These are phyloP conservation scores for Saxispiralis lemnorum DNA, from an alignment of 495 filamentous ascomycete species.

Conservation along the genomic window DNA sequence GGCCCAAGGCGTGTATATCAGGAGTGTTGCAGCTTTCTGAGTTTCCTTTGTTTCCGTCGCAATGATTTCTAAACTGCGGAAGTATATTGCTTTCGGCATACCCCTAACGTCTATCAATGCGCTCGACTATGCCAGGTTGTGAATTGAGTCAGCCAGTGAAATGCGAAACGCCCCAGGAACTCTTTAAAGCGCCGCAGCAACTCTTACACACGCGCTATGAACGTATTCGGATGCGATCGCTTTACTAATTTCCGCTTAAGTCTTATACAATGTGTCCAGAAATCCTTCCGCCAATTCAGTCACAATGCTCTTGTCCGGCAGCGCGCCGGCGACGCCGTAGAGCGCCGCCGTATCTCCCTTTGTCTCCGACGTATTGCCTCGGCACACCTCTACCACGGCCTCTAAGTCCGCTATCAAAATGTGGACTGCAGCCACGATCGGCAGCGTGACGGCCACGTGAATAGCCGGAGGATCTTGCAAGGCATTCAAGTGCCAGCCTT, in stretches of 20 bases:
- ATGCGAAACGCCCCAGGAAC: too few relatives aligned
- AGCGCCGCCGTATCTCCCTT: conserved; percentile 66
- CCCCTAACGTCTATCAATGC: too few relatives aligned
- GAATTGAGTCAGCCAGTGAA: too few relatives aligned
- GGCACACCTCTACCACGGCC: conserved; percentile 59
- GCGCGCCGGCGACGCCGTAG: conserved; percentile 85
- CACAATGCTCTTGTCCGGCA: conserved; percentile 90
- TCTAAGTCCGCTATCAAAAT: conserved; percentile 60
- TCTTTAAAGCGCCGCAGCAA: too few relatives aligned
- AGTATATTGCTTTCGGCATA: too few relatives aligned
- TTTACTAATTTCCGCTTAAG: conserved; percentile 28
- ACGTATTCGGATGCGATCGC: background rate
- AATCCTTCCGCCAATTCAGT: conserved; percentile 80
- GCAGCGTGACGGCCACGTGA: conserved; percentile 86
- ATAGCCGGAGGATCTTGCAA: conserved; percentile 85
- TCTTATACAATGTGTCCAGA: conserved; percentile 90
- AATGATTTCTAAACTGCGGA: too few relatives aligned
- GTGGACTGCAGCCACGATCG: conserved; percentile 64
- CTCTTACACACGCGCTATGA: too few relatives aligned
- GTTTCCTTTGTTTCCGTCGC: too few relatives aligned
- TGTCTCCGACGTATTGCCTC: conserved; percentile 44
- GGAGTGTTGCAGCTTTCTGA: too few relatives aligned
- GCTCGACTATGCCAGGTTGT: too few relatives aligned
- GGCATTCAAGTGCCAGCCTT: conserved; percentile 92
- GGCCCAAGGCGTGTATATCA: too few relatives aligned